Evolutionary conservation across 169 alveolate genomes (phyloP).

Genomic region (Besnoitia besnoiti): DNA sequence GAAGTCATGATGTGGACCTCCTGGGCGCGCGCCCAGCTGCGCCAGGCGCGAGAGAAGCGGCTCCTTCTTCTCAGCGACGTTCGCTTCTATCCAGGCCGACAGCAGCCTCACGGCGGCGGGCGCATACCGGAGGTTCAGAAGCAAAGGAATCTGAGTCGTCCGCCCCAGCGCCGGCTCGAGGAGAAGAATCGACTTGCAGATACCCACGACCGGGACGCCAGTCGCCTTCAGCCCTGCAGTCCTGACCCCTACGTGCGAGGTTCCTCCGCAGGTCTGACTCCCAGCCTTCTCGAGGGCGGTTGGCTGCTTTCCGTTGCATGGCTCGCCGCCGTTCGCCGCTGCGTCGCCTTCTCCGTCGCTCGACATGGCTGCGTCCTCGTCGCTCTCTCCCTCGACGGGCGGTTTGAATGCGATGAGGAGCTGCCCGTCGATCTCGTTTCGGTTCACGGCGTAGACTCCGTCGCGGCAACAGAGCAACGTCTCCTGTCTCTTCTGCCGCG

Average conservation of each 20-base stretch:
- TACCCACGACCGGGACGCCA: neutral
- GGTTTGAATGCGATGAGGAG: conserved; percentile 4
- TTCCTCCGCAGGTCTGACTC: no score
- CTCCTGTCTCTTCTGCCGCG: neutral
- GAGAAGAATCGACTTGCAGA: conserved; percentile 33
- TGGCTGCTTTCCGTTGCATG: neutral
- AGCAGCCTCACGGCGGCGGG: neutral
- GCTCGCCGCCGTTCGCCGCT: neutral
- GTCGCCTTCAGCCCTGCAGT: neutral
- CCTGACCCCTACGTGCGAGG: no score
- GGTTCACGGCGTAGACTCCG: neutral
- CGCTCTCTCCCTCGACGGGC: neutral
- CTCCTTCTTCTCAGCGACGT: neutral
- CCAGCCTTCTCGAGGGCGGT: conserved; percentile 5
- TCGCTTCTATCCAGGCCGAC: neutral
- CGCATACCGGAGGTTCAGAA: neutral
- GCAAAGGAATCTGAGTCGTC: neutral
- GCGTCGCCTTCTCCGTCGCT: neutral
- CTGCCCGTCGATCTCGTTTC: conserved; percentile 34
- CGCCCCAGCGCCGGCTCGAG: conserved; percentile 10
- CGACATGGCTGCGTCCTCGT: neutral
- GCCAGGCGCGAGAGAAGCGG: neutral
- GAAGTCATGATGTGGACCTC: neutral
- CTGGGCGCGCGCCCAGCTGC: neutral
- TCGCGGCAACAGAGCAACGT: conserved; percentile 10